phyloP scores from a whole-genome alignment of 1,284 basidiomycete genomes.

The Austroboletus rostrupii region DNA sequence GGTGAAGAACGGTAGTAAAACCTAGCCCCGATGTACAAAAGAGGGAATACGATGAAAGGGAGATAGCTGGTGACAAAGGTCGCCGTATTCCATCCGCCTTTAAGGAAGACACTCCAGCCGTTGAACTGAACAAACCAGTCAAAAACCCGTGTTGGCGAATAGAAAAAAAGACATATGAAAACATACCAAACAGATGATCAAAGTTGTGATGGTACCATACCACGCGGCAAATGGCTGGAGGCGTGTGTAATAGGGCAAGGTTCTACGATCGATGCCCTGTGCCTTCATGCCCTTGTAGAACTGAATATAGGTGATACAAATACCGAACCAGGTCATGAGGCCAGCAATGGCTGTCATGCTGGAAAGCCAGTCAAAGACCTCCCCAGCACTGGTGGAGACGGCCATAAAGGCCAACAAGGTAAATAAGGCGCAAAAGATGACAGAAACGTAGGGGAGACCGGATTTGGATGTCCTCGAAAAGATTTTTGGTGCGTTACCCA shows the following conservation, averaged over 20 bases:
- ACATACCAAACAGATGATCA: slow-evolving; percentile 69
- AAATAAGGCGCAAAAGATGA: slow-evolving; percentile 69
- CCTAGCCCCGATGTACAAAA: slow-evolving; percentile 64
- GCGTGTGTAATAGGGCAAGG: slow-evolving; percentile 61
- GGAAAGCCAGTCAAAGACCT: slow-evolving; percentile 74
- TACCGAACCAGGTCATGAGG: slow-evolving; percentile 84
- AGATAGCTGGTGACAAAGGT: slow-evolving; percentile 78
- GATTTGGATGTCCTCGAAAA: slow-evolving; percentile 65
- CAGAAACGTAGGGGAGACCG: slow-evolving; percentile 75
- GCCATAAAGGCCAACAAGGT: slow-evolving; percentile 73
- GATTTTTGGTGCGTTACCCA: slow-evolving; percentile 73
- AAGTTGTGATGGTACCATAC: slow-evolving; percentile 52
- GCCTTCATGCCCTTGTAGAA: slow-evolving; percentile 74
- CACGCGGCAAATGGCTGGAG: slow-evolving; percentile 73
- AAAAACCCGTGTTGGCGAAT: not conserved
- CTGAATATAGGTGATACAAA: slow-evolving; percentile 73
- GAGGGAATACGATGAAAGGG: slow-evolving; percentile 71
- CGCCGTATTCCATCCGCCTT: slow-evolving; percentile 53
- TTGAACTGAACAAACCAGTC: slow-evolving; percentile 48
- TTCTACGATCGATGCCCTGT: slow-evolving; percentile 66
- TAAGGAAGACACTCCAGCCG: slow-evolving; percentile 75
- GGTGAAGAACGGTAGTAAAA: slow-evolving; percentile 47
- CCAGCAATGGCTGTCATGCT: slow-evolving; percentile 68
- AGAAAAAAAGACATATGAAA: no score
- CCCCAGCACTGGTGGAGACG: slow-evolving; percentile 55